A percentile compares a stretch with the other conserved stretches of the same genome.
Conservation (phyloP, 768 basidiomycete species). For the Leccinum obscurum region DNA sequence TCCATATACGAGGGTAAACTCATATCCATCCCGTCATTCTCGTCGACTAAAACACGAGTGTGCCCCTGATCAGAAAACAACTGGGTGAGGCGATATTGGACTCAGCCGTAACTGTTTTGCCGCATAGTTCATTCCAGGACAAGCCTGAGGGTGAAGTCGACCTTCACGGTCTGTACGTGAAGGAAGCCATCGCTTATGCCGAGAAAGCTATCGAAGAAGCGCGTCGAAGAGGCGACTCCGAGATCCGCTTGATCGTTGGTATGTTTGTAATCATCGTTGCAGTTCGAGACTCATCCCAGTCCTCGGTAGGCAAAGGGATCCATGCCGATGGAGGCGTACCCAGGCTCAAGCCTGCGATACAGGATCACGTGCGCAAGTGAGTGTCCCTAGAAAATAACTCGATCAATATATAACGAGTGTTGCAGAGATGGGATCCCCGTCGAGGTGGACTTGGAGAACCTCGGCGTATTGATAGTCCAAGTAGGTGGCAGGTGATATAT, state of each 20-base stretch:
- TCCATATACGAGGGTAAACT: slow-evolving; percentile 72
- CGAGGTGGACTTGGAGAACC: slow-evolving; percentile 74
- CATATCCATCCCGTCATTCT: slow-evolving; percentile 11
- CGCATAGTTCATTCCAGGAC: slow-evolving; percentile 40
- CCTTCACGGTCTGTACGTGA: slow-evolving; percentile 89
- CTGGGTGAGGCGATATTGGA: slow-evolving; percentile 38
- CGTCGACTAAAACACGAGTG: neutral
- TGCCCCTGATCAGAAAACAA: slow-evolving; percentile 62
- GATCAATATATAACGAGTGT: neutral
- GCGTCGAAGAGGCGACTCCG: slow-evolving; percentile 54
- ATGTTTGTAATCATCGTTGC: too few species aligned
- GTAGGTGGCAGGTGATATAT: slow-evolving; percentile 1
- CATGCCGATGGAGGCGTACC: slow-evolving; percentile 78
- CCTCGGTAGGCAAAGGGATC: slow-evolving; percentile 69
- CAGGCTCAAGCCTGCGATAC: slow-evolving; percentile 90
- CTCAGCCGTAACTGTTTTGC: neutral
- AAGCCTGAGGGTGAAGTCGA: slow-evolving; percentile 74
- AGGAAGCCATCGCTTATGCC: slow-evolving; percentile 78
- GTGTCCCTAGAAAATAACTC: slow-evolving; percentile 15
- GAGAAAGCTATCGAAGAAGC: slow-evolving; percentile 71
- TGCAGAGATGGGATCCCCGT: slow-evolving; percentile 69
- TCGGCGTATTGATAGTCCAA: slow-evolving; percentile 80
- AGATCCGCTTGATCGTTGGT: slow-evolving; percentile 86
- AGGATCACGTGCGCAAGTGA: slow-evolving; percentile 76
- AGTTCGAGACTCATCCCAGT: neutral